Evolutionary conservation across 2,329 filamentous ascomycete genomes (phyloP), one percentile per base, ranked within the genome.

Genomic region (Xylaria sp.): DNA sequence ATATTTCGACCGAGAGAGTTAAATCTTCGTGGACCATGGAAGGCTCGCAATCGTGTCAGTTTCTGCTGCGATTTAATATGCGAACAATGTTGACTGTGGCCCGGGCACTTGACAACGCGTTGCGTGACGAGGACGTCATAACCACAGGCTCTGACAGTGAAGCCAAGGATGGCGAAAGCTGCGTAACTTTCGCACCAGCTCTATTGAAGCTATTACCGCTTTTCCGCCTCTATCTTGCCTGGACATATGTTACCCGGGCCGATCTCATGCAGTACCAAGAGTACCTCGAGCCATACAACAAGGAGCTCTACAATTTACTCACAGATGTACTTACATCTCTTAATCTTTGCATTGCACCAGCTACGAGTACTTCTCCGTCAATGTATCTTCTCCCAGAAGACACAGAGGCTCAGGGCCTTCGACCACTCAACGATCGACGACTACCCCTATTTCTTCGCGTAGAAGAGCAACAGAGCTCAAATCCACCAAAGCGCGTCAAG

Each of bases 1-100:
- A 88, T 65, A 82, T 90, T 69, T 88, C 91, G 49, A 80, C 79
- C 35, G 76, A 83, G 23, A 83, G 82, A 66, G 80, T 87, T 62
- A 77, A 79, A 71, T 80, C 80, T 63, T 75, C 80, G 59, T 80
- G 78, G 72, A 79, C 76, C 7, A 67, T 74, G 11, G 70, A 73
- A 46, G 72, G 73, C 37, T 78, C 78, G 10, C 76, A 76, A 39
- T 81, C 82, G 8, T 83, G 80, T 65, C 79, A 83, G 60, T 92
- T 88, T 68, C 85, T 90, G 60, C 79, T 95, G 50, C 82, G 87
- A 23, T 83, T 96, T 62, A 96, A 96, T 68, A 79, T 91, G 52
- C 88, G 88, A 55, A 91, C 88, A 8, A 88, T 95, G 67, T 83
- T 87, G 58, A 83, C 83, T 0, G 79, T 96, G 37, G 82, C 92